Evolutionary conservation across 2,329 filamentous ascomycete species (phyloP), one percentile per base, ranked within the genome.

Genomic region (Pseudohalonectria lignicola): DNA sequence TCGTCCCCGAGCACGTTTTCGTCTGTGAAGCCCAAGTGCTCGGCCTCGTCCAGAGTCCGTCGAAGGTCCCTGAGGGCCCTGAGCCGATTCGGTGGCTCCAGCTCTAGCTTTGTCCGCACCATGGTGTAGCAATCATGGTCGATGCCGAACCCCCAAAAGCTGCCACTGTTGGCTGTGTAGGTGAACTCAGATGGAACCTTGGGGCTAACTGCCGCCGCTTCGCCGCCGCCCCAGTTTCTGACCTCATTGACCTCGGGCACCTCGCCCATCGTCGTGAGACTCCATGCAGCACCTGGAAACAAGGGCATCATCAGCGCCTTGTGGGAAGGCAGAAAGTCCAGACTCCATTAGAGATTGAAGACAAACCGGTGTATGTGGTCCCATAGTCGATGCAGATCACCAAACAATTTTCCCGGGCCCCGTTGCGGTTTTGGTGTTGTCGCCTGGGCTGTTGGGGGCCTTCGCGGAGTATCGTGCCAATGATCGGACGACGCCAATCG

Each of bases 181-280:
- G 37, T 26, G 23, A 29, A 33, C 5, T 16, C 21, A 12, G 37
- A 39, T 1, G 37, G 31, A 9, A 39, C 37, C 33, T 39, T 39
- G 40, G 11, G 12, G 4, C 23, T 21, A 13, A 25, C 30, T n/a
- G n/a, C n/a, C n/a, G n/a, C n/a, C n/a, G n/a, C n/a, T n/a, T n/a
- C n/a, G 9, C 21, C 19, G n/a, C 7, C 12, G 31, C 30, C 30
- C 37, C 37, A 39, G 20, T 34, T 21, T 18, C n/a, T 12, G 18
- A 30, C 26, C 9, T 29, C 31, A 9, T 19, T n/a, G 5, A 39
- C 11, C 7, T 35, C 31, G 13, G 13, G 8, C 18, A 15, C n/a
- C 15, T 31, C 30, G 3, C 15, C 8, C 15, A 15, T 17, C 19
- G 16, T 31, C 9, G 30, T 31, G 30, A 31, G 30, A 17, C 16